phyloP scores from a whole-genome alignment of 345 rosid genomes.

The Nasturtium officinale region DNA sequence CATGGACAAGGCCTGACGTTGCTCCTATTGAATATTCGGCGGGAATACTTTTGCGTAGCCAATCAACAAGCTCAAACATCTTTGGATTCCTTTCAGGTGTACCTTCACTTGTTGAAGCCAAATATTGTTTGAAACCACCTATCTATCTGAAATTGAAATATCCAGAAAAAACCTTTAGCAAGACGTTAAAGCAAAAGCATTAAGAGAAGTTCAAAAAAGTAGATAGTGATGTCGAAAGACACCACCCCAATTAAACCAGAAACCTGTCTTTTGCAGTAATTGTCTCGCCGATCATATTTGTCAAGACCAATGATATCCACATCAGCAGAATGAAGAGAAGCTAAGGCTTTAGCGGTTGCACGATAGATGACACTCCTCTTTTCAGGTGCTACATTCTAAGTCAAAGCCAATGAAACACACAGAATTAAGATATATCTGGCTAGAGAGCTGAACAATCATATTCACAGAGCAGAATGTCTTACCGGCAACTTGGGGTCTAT shows the following conservation, averaged over 20 bases:
- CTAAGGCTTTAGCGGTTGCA: constrained; percentile 75
- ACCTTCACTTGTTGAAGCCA: constrained; percentile 81
- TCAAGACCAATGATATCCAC: constrained; percentile 79
- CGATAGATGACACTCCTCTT: constrained; percentile 67
- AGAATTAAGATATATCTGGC: neutral
- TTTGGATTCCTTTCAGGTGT: constrained; percentile 72
- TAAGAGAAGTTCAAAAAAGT: neutral
- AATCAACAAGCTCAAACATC: constrained; percentile 75
- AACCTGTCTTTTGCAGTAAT: constrained; percentile 91
- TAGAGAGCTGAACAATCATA: neutral
- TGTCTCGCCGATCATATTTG: constrained; percentile 70
- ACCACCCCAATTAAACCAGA: neutral
- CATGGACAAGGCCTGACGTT: constrained; percentile 83
- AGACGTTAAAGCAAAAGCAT: neutral
- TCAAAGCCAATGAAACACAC: constrained; percentile 29
- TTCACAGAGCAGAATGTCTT: constrained; percentile 18
- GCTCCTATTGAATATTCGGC: constrained; percentile 73
- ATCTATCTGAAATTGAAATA: constrained; percentile 59
- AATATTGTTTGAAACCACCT: constrained; percentile 93
- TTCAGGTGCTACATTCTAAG: constrained; percentile 64
- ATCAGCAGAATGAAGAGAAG: constrained; percentile 76
- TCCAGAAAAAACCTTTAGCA: constrained; percentile 13
- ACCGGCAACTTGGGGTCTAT: constrained; percentile 75
- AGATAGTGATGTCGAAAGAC: neutral
- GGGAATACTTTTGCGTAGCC: constrained; percentile 73